phyloP scores from a whole-genome alignment of 2,329 filamentous ascomycete genomes.

The Colletotrichum eremochloae region DNA sequence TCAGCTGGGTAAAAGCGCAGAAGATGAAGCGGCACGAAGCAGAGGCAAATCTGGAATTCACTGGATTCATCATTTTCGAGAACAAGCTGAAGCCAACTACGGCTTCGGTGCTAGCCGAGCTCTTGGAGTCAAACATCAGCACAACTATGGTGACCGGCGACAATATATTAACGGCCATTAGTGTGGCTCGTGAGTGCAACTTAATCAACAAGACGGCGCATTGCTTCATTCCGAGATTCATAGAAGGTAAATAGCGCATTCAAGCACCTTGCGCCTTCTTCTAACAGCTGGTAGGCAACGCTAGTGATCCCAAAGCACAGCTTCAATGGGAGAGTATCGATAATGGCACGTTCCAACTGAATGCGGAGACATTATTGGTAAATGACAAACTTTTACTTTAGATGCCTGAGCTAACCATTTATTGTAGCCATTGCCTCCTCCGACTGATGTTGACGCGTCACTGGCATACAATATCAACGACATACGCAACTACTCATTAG shows the following conservation, averaged over 20 bases:
- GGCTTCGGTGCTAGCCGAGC: constrained; percentile 82
- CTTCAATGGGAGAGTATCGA: constrained; percentile 97
- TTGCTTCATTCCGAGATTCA: constrained; percentile 93
- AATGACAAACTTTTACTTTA: constrained; percentile 42
- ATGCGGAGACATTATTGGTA: constrained; percentile 81
- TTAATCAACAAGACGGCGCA: constrained; percentile 85
- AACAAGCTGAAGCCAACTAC: constrained; percentile 97
- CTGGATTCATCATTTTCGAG: constrained; percentile 98
- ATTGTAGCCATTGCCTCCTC: constrained; percentile 76
- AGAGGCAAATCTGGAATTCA: constrained; percentile 86
- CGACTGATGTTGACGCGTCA: constrained; percentile 81
- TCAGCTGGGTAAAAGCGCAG: constrained; percentile 94
- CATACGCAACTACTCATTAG: constrained; percentile 86
- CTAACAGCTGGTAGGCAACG: constrained; percentile 66
- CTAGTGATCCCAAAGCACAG: constrained; percentile 77
- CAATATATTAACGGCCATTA: constrained; percentile 97
- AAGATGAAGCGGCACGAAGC: constrained; percentile 91
- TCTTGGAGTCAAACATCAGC: constrained; percentile 85
- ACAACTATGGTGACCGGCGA: constrained; percentile 98
- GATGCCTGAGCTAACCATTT: constrained; percentile 23
- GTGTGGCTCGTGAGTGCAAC: constrained; percentile 90
- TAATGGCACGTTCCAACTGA: constrained; percentile 81
- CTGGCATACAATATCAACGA: constrained; percentile 88
- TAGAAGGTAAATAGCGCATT: constrained; percentile 68
- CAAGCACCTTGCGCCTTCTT: not conserved